Base-by-base conservation (phyloP, 352 stramenopile genomes). In the Thalassiosira pacifica region DNA sequence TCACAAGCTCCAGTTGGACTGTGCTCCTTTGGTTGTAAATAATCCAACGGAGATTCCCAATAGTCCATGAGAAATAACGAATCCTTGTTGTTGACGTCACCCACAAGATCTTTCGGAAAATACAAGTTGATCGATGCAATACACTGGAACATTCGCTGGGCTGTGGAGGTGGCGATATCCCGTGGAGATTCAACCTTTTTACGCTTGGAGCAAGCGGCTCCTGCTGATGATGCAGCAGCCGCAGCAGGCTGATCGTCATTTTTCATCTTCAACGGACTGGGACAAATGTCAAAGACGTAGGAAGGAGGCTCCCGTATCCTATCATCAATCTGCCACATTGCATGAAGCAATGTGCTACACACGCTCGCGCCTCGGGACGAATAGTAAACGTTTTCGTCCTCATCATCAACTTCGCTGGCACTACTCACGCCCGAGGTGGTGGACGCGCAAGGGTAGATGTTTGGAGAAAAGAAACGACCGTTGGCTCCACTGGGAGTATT, bases 241-340 rank as follows among this genome's bases (percentile, higher is more conserved):
- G 26, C 67, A 67, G 76, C 24, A 13, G 66, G 61, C 6, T 67
- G n/a, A 13, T 68, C 52, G 16, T 79, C 66, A 10, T 69, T n/a
- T n/a, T n/a, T n/a, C n/a, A n/a, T n/a, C n/a, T n/a, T n/a, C n/a
- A n/a, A n/a, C n/a, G n/a, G n/a, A n/a, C n/a, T n/a, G n/a, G n/a
- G 24, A 53, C 75, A 72, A 66, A 92, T 16, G 57, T 89, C 53
- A 79, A 88, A 92, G 13, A 68, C 63, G 57, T 92, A 94, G 8
- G 68, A 76, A 57, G 91, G 91, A 59, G 85, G 82, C 64, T 93
- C 88, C 57, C 76, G 70, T 22, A 94, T 91, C n/a, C 88, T 72
- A 52, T 86, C 83, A 76, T 94, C 89, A 72, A 94, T 94, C 48
- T 94, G 91, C 59, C 89, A 86, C 83, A 93, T 93, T 0, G 89